Evolutionary conservation across 768 basidiomycete species (phyloP).

Genomic region (Collybiopsis confluens): DNA sequence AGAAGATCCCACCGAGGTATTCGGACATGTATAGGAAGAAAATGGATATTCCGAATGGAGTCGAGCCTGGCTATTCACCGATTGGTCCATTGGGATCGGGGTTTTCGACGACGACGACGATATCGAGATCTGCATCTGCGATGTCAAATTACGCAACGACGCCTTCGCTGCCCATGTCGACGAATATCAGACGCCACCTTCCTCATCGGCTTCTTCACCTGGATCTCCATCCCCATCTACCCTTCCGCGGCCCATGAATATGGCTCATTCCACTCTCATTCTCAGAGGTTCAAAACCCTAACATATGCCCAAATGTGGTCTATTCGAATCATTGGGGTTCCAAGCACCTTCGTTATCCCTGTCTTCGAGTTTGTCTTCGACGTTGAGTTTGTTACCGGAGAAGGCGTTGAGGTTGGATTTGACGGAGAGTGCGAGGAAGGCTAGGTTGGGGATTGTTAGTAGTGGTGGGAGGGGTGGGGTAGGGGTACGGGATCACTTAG

Average conservation of each 20-base stretch:
- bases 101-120: neutral
- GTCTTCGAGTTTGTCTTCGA: neutral
- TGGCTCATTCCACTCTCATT: conserved; percentile 30
- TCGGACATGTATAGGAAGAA: conserved; percentile 73
- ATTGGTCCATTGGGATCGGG: neutral
- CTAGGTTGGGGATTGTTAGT: conserved; percentile 19
- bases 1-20: conserved; percentile 53
- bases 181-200: no score
- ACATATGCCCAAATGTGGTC: conserved; percentile 90
- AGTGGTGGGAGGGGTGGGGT: no score
- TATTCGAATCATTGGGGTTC: conserved; percentile 86
- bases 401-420: conserved; percentile 90
- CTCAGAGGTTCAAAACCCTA: conserved; percentile 72
- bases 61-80: conserved; percentile 53
- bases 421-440: conserved; percentile 79
- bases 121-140: neutral
- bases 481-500: no score
- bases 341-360: conserved; percentile 28
- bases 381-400: conserved; percentile 36
- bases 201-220: neutral
- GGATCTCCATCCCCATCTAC: neutral
- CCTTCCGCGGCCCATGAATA: no score
- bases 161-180: no score
- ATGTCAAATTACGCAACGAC: neutral
- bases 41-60: conserved; percentile 58